Evolutionary conservation across 2,329 filamentous ascomycete genomes (phyloP).

Genomic region (Didymellaceae sp.): DNA sequence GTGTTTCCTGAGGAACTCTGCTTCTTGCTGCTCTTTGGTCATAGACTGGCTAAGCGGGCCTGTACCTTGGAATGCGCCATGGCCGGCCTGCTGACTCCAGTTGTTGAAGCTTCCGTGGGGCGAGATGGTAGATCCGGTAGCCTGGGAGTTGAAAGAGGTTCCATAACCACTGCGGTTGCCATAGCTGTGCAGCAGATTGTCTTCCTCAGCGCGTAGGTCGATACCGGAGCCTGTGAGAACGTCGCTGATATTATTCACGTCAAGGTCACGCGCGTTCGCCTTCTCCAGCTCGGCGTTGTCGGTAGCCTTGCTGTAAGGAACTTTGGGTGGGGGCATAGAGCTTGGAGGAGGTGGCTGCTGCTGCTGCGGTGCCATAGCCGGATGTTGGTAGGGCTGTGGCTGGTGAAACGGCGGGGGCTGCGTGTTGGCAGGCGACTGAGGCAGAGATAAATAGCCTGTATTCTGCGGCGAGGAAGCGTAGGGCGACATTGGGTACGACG

Average conservation of each 20-base stretch:
- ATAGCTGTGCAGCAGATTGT: constrained; percentile 74
- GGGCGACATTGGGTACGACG: constrained; percentile 48
- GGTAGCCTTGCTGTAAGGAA: constrained; percentile 58
- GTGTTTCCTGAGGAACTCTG: constrained; percentile 71
- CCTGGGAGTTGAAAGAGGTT: constrained; percentile 54
- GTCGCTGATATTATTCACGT: constrained; percentile 79
- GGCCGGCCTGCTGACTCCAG: constrained; percentile 49
- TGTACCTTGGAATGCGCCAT: constrained; percentile 49
- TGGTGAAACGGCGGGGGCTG: constrained; percentile 56
- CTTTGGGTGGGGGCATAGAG: constrained; percentile 69
- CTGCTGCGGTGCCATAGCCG: constrained; percentile 25
- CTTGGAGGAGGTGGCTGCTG: constrained; percentile 32
- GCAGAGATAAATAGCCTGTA: constrained; percentile 38
- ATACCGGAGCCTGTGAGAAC: constrained; percentile 85
- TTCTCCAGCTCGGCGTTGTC: constrained; percentile 55
- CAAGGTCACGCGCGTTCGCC: constrained; percentile 63
- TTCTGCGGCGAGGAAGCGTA: constrained; percentile 47
- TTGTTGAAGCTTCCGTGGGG: constrained; percentile 56
- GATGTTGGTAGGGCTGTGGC: constrained; percentile 55
- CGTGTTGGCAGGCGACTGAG: constrained; percentile 38
- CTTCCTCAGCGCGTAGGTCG: constrained; percentile 85
- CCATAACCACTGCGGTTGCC: constrained; percentile 56
- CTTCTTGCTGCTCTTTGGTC: constrained; percentile 70
- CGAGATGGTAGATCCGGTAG: constrained; percentile 42
- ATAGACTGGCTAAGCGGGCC: constrained; percentile 59